Base-by-base conservation (phyloP, 2,329 filamentous ascomycete species). In the Xylaria sp. region DNA sequence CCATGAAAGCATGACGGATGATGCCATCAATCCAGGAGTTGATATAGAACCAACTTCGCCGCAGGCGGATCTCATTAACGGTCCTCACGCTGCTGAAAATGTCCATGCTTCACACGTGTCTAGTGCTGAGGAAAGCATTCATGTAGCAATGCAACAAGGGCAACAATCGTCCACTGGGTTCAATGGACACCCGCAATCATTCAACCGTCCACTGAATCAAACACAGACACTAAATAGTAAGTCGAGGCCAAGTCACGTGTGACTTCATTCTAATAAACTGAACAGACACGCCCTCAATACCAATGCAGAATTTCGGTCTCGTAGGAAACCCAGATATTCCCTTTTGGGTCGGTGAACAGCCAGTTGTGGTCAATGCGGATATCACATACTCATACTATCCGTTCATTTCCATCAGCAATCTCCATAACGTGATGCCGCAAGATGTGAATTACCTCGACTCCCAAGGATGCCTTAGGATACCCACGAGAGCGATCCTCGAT, bases 401-500 rank as follows among this genome's bases (percentile, higher is more conserved):
- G 0, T 84, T 83, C 60, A 73, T 84, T 9, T 77, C 76, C 28
- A 74, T 84, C 55, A 78, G 78, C 70, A 82, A 81, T 65, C 73
- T 82, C 12, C 76, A 76, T 46, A 80, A 79, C 62, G 80, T 83
- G 57, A 80, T 82, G 58, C 79, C 81, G 0, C 82, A 85, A 70
- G 84, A 86, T 72, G 80, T 85, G 68, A 82, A 82, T 68, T 86
- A 82, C 69, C 77, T 86, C 44, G 80, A 82, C 58, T 78, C 81
- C 0, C 83, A 86, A 69, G 82, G 82, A 4, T 85, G 84, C 70
- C 77, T 86, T 1, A 80, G 80, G 20, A 76, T 87, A 7, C 85
- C 84, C 0, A 81, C 79, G 0, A 77, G 79, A 25, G 68, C 76
- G 0, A 76, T 83, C 1, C 75, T 86, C 0, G 82, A 85, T 61